A percentile compares a stretch with the other conserved stretches of the same genome.
Evolutionary conservation across 345 rosid species (phyloP).

Genomic region (Isatis tinctoria): DNA sequence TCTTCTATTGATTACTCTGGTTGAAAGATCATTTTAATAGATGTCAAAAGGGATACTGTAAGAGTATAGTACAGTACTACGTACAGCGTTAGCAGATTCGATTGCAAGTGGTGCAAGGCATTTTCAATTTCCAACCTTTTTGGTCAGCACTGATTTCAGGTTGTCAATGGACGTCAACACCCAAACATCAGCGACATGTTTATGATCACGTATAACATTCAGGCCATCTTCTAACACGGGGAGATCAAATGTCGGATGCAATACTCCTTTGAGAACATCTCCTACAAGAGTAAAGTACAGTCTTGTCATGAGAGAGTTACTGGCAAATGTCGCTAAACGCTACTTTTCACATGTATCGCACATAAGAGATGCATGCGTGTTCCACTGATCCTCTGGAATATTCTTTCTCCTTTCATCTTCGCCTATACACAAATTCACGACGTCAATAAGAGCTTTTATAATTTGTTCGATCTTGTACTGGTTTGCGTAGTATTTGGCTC

Average conservation of each 20-base stretch:
- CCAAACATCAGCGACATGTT: background rate
- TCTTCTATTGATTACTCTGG: background rate
- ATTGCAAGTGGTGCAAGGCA: background rate
- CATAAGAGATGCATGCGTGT: conserved; percentile 22
- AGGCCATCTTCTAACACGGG: background rate
- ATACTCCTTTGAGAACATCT: conserved; percentile 17
- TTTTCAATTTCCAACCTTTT: too few species aligned
- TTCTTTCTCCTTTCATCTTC: conserved; percentile 20
- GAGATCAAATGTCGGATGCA: background rate
- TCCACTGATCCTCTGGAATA: conserved; percentile 9
- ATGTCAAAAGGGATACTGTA: background rate
- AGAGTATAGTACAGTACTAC: background rate
- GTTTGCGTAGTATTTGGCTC: background rate
- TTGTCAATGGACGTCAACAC: background rate
- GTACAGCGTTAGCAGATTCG: background rate
- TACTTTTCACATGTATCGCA: background rate
- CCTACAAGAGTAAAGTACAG: background rate
- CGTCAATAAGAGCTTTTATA: background rate
- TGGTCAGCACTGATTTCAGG: background rate
- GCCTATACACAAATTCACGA: background rate
- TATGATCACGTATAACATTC: background rate
- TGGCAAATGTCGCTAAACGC: background rate
- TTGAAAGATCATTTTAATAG: background rate
- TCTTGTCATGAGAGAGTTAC: background rate
- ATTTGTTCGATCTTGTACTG: background rate